Evolutionary conservation across 2,329 filamentous ascomycete species (phyloP).

Genomic region (Colletotrichum zoysiae): DNA sequence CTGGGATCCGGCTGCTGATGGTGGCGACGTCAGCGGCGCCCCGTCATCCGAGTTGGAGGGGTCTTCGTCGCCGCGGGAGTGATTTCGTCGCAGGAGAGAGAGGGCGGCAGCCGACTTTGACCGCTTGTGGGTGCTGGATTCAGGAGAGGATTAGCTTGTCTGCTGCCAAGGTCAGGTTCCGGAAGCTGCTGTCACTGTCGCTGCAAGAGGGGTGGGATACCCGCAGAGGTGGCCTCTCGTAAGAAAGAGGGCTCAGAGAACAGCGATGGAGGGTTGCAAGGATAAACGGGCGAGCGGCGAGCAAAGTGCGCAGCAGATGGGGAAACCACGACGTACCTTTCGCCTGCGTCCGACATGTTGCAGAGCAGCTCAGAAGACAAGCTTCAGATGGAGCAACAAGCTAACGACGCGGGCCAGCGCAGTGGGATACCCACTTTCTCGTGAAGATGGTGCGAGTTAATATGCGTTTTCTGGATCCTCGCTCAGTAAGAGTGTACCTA

Average conservation of each 20-base stretch:
- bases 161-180: conserved; percentile 24
- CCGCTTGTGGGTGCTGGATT: conserved; percentile 60
- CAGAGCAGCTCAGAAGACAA: conserved; percentile 28
- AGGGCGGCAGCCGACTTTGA: conserved; percentile 66
- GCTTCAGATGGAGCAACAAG: conserved; percentile 17
- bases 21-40: conserved; percentile 51
- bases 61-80: conserved; percentile 65
- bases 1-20: conserved; percentile 50
- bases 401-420: conserved; percentile 30
- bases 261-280: not conserved
- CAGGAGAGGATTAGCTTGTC: conserved; percentile 36
- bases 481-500: conserved; percentile 16
- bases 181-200: conserved; percentile 19
- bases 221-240: conserved; percentile 30
- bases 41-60: conserved; percentile 63
- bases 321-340: conserved; percentile 48
- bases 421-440: conserved; percentile 34
- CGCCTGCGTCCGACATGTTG: conserved; percentile 53
- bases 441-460: conserved; percentile 40
- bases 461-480: conserved; percentile 18
- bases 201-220: conserved; percentile 15
- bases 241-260: conserved; percentile 24
- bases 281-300: conserved; percentile 14
- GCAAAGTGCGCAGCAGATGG: conserved; percentile 15
- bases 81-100: conserved; percentile 67